Percentiles rank a stretch among this genome's conserved stretches.
Evolutionary conservation across 257 asterid genomes (phyloP).

Genomic region (Solanum ahanhuiri): DNA sequence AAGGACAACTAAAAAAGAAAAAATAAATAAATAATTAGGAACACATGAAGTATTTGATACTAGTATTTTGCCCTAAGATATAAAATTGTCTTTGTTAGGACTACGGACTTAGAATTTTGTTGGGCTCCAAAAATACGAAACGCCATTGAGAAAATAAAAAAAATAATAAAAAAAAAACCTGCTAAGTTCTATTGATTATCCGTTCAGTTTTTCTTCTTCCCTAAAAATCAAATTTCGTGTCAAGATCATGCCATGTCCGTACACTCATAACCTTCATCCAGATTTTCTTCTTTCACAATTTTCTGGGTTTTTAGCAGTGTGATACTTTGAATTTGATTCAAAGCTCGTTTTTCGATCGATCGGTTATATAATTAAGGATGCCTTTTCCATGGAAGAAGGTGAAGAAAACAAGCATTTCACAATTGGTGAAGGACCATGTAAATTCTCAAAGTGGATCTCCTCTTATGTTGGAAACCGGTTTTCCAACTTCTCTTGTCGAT

Average conservation of each 20-base stretch:
- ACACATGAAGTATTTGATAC: too few relatives aligned
- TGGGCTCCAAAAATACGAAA: too few relatives aligned
- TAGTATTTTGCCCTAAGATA: background rate
- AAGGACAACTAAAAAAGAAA: too few relatives aligned
- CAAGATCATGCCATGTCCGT: background rate
- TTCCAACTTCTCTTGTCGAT: constrained; percentile 79
- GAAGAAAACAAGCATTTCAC: constrained; percentile 37
- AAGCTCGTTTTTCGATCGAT: background rate
- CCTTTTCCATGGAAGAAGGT: constrained; percentile 64
- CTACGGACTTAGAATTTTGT: too few relatives aligned
- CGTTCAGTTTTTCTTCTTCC: background rate
- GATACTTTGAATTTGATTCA: background rate
- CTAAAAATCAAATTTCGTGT: background rate
- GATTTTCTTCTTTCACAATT: background rate
- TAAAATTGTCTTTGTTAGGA: too few relatives aligned
- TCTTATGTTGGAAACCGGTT: constrained; percentile 72
- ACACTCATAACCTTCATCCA: background rate
- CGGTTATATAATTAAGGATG: constrained; percentile 11
- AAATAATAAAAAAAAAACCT: too few relatives aligned
- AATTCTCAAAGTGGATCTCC: constrained; percentile 48
- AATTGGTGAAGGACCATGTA: constrained; percentile 55
- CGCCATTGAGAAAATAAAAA: too few relatives aligned
- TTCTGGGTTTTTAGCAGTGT: background rate
- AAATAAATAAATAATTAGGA: fast-evolving
- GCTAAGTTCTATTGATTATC: too few relatives aligned